Percentiles rank a stretch among this genome's conserved stretches.
Evolutionary conservation across 768 basidiomycete genomes (phyloP).

Genomic region (Rhodotorula babjevae): DNA sequence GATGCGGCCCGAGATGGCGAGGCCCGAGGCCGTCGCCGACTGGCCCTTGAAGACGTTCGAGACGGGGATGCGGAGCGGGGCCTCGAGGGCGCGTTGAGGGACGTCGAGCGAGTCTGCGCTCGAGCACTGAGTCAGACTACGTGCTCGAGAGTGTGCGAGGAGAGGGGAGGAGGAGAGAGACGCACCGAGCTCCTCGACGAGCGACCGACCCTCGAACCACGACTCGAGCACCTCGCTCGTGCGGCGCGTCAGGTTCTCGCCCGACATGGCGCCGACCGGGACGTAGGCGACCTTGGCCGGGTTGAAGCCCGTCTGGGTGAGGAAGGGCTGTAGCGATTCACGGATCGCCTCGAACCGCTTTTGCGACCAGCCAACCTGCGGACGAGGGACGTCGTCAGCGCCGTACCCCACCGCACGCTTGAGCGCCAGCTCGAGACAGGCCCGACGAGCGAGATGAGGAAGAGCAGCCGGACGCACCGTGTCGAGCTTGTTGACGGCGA

Average conservation of each 20-base stretch:
- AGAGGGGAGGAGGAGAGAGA: not conserved
- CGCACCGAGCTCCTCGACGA: conserved; percentile 76
- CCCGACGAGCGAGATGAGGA: not conserved
- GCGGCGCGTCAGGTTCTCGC: conserved; percentile 67
- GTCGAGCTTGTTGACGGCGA: conserved; percentile 94
- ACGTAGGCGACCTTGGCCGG: conserved; percentile 72
- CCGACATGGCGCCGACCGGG: conserved; percentile 84
- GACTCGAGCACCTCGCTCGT: conserved; percentile 52
- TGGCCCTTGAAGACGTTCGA: conserved; percentile 93
- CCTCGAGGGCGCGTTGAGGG: conserved; percentile 51
- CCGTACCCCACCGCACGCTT: no score
- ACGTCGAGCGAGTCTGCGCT: conserved; percentile 30
- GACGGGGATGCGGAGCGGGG: conserved; percentile 78
- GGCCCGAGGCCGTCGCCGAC: conserved; percentile 61
- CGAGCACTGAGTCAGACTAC: not conserved
- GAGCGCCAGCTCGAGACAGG: no score
- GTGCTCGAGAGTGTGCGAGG: not conserved
- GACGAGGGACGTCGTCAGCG: not conserved
- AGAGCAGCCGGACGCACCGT: conserved; percentile 50
- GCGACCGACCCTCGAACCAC: conserved; percentile 84
- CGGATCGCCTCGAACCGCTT: conserved; percentile 82
- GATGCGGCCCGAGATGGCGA: conserved; percentile 74
- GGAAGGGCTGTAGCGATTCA: conserved; percentile 66
- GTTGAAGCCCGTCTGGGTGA: conserved; percentile 80
- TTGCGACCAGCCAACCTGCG: conserved; percentile 65